Conservation (phyloP, 306 rosid species). For the Rosa chinensis region DNA sequence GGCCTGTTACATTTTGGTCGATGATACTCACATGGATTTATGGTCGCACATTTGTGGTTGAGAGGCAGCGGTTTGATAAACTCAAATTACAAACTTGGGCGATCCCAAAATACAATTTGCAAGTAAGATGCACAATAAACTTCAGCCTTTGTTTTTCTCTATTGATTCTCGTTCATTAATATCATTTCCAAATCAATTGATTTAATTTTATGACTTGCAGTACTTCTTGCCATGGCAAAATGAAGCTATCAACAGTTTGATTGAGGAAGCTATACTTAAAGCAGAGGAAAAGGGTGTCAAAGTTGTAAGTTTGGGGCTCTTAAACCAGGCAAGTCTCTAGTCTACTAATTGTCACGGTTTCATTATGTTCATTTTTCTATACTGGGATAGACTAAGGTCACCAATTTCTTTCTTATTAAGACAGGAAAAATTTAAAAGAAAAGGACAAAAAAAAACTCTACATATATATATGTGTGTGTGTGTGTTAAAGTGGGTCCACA, state of each 20-base stretch:
- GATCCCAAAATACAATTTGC: conserved; percentile 51
- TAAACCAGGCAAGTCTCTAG: conserved; percentile 37
- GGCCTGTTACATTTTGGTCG: conserved; percentile 62
- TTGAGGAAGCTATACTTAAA: conserved; percentile 39
- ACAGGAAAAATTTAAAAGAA: no score
- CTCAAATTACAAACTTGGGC: conserved; percentile 67
- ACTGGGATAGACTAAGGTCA: no score
- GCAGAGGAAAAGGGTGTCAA: conserved; percentile 40
- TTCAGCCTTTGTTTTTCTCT: not conserved
- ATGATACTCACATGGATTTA: conserved; percentile 40
- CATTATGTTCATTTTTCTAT: not conserved
- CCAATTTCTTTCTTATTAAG: no score
- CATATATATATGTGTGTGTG: no score
- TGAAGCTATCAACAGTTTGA: conserved; percentile 34
- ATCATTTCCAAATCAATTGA: not conserved
- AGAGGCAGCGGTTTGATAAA: conserved; percentile 43
- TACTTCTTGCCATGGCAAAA: conserved; percentile 32
- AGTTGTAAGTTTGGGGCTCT: conserved; percentile 41
- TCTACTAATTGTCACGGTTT: not conserved
- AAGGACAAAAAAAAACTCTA: no score
- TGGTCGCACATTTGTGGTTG: conserved; percentile 43
- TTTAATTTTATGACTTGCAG: conserved; percentile 7
- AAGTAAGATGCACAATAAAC: conserved; percentile 36
- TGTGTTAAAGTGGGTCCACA: no score
- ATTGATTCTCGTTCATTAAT: not conserved